These are phyloP conservation scores for Neoboletus subvelutipes DNA, from an alignment of 768 basidiomycete species.

Conservation along the genomic window DNA sequence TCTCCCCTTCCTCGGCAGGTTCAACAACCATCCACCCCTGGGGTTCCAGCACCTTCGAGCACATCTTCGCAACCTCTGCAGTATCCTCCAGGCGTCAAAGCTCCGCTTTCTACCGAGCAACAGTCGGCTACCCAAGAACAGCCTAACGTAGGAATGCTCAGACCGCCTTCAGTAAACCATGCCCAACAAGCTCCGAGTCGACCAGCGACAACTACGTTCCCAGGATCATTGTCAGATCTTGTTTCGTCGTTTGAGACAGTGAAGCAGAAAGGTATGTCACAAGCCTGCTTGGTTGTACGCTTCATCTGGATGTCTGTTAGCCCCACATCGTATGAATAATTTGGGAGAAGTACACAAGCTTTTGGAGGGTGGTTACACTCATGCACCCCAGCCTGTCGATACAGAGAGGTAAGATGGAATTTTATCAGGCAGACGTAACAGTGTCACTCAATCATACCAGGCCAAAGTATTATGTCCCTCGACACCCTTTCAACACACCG, in stretches of 20 bases:
- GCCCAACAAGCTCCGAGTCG: constrained; percentile 44
- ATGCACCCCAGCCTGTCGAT: constrained; percentile 88
- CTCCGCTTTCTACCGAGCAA: constrained; percentile 45
- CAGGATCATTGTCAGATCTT: constrained; percentile 85
- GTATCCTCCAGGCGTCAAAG: constrained; percentile 71
- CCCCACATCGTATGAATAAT: constrained; percentile 82
- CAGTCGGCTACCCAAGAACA: constrained; percentile 31
- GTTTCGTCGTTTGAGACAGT: constrained; percentile 94
- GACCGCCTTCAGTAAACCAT: constrained; percentile 54
- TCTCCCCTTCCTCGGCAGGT: constrained; percentile 52
- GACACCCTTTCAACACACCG: constrained; percentile 89
- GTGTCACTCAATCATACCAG: constrained; percentile 43
- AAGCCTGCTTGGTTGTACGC: not conserved
- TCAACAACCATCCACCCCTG: constrained; percentile 38
- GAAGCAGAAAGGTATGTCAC: constrained; percentile 86
- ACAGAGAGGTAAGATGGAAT: constrained; percentile 83
- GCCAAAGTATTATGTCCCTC: constrained; percentile 95
- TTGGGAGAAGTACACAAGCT: constrained; percentile 89
- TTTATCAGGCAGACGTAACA: not conserved
- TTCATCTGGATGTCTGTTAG: constrained; percentile 32
- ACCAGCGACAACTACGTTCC: constrained; percentile 55
- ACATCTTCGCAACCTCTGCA: constrained; percentile 41
- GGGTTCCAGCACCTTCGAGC: constrained; percentile 9
- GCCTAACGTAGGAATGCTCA: constrained; percentile 41
- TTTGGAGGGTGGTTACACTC: constrained; percentile 87